Percentiles rank a stretch among this genome's conserved stretches.
Conservation (phyloP, 305 asterid genomes). For the Fraxinus latifolia region DNA sequence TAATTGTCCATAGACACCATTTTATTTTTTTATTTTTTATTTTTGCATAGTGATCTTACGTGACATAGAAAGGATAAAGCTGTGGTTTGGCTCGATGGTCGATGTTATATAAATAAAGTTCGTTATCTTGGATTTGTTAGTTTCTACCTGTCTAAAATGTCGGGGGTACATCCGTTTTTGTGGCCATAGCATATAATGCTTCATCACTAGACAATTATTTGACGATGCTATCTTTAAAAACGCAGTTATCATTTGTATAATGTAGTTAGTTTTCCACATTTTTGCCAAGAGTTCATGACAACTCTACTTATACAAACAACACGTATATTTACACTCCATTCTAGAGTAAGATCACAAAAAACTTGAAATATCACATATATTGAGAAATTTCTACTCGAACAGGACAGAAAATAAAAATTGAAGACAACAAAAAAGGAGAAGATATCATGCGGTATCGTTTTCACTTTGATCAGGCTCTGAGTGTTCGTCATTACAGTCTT, state of each 20-base stretch:
- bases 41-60: constrained; percentile 43
- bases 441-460: constrained; percentile 40
- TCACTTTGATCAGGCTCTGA: constrained; percentile 50
- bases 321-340: background rate
- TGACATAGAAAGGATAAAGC: constrained; percentile 43
- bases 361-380: background rate
- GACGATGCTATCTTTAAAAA: background rate
- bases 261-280: background rate
- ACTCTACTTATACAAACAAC: background rate
- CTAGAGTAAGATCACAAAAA: background rate
- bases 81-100: constrained; percentile 23
- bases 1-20: constrained; percentile 52
- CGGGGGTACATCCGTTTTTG: background rate
- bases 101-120: constrained; percentile 41
- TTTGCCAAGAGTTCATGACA: background rate
- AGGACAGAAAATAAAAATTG: background rate
- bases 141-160: background rate
- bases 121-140: constrained; percentile 18
- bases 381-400: background rate
- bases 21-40: constrained; percentile 27
- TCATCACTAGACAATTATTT: background rate
- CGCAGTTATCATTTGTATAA: background rate
- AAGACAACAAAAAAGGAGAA: background rate
- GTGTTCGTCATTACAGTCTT: constrained; percentile 41
- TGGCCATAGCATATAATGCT: background rate